These are phyloP conservation scores for Nigrograna mackinnonii DNA, from an alignment of 2,329 filamentous ascomycete species.

Conservation along the genomic window DNA sequence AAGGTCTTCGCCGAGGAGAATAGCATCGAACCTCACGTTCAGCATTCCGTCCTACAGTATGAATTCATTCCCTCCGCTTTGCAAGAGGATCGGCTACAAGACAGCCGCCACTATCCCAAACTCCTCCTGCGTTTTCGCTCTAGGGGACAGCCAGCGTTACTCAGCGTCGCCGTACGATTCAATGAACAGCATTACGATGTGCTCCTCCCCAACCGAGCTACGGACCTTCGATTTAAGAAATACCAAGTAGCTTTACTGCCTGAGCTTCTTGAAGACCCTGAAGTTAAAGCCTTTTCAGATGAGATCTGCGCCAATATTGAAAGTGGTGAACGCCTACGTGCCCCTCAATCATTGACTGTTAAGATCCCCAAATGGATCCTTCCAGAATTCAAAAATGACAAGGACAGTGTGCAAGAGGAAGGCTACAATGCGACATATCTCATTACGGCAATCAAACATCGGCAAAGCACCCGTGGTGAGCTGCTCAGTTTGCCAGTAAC, in stretches of 20 bases:
- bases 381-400: constrained; percentile 16
- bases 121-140: constrained; percentile 18
- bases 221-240: constrained; percentile 31
- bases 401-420: too few species aligned
- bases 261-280: constrained; percentile 10
- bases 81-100: constrained; percentile 27
- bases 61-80: constrained; percentile 12
- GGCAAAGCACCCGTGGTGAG: too few species aligned
- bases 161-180: constrained; percentile 23
- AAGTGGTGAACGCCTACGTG: constrained; percentile 29
- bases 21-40: not conserved
- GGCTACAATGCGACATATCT: constrained; percentile 22
- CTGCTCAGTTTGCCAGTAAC: too few species aligned
- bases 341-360: constrained; percentile 25
- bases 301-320: constrained; percentile 25
- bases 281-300: constrained; percentile 19
- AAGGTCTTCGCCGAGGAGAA: constrained; percentile 5
- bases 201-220: constrained; percentile 29
- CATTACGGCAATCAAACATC: constrained; percentile 32
- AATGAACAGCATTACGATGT: constrained; percentile 28
- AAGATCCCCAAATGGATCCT: constrained; percentile 34
- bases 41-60: constrained; percentile 5
- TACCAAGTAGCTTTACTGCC: constrained; percentile 17
- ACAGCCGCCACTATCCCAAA: constrained; percentile 22
- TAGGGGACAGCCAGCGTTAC: constrained; percentile 16